Percentiles rank a stretch among this genome's conserved stretches.
These are phyloP conservation scores for Populus tremula DNA, from an alignment of 345 rosid species.

Conservation along the genomic window DNA sequence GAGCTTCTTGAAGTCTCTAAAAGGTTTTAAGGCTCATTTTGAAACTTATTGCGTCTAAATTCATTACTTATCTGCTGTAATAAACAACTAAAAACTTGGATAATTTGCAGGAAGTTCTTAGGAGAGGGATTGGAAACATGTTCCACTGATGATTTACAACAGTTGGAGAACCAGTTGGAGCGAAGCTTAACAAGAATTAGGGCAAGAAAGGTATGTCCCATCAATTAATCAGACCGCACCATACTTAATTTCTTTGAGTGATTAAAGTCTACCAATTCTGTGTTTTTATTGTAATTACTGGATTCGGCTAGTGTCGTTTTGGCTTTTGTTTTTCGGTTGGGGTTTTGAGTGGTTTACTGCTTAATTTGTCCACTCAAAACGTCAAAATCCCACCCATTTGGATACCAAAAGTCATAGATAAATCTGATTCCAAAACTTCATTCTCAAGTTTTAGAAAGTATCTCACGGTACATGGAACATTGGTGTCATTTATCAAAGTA, in stretches of 20 bases:
- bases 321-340: neutral
- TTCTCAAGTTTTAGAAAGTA: neutral
- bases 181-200: conserved; percentile 67
- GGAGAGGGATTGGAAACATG: conserved; percentile 72
- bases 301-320: neutral
- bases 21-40: conserved; percentile 35
- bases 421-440: no score
- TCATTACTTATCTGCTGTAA: neutral
- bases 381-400: neutral
- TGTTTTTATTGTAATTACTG: neutral
- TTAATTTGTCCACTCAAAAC: neutral
- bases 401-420: neutral
- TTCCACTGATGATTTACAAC: conserved; percentile 62
- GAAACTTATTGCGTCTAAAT: neutral
- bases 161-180: conserved; percentile 70
- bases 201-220: conserved; percentile 64
- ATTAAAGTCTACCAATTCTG: neutral
- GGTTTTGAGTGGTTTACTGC: neutral
- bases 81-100: neutral
- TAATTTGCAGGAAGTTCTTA: conserved; percentile 50
- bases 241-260: neutral
- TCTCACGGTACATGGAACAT: neutral
- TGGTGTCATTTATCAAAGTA: neutral
- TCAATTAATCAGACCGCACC: neutral
- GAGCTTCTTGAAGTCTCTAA: conserved; percentile 62